Percentiles rank a stretch among this genome's conserved stretches.
Evolutionary conservation across 495 filamentous ascomycete species (phyloP).

Genomic region (Neurospora sp.): DNA sequence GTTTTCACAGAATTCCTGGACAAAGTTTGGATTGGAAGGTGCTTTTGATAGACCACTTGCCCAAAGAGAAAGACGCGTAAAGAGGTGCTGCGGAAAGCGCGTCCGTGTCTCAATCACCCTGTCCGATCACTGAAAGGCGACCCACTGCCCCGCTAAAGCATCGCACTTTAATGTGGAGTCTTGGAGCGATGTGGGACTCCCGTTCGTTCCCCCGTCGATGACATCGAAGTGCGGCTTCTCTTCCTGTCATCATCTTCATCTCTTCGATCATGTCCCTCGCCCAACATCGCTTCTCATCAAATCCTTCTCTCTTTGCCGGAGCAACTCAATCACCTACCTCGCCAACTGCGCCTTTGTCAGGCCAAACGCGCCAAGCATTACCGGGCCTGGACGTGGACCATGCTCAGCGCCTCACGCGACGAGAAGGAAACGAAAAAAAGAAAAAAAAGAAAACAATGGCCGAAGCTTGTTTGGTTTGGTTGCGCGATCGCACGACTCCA

Average conservation of each 20-base stretch:
- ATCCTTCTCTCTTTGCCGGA: background rate
- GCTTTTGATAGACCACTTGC: background rate
- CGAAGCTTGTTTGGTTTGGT: background rate
- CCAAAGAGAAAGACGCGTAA: background rate
- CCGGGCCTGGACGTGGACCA: background rate
- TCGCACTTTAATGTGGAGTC: background rate
- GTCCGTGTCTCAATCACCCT: background rate
- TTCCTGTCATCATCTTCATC: background rate
- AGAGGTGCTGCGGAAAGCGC: background rate
- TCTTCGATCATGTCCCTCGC: background rate
- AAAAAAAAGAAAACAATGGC: background rate
- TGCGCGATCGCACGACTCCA: background rate
- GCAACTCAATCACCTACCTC: background rate
- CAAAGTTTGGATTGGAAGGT: background rate
- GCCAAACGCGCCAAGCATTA: background rate
- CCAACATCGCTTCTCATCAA: background rate
- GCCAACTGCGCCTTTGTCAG: background rate
- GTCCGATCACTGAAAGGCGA: background rate
- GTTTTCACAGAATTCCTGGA: background rate
- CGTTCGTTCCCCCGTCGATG: too few species aligned
- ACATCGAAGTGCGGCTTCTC: background rate
- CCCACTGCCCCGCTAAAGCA: background rate
- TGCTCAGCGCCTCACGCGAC: background rate
- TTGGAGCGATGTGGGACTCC: too few species aligned
- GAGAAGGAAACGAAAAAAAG: background rate